Conservation (phyloP, 2,329 filamentous ascomycete species). For the Claviceps cyperi region DNA sequence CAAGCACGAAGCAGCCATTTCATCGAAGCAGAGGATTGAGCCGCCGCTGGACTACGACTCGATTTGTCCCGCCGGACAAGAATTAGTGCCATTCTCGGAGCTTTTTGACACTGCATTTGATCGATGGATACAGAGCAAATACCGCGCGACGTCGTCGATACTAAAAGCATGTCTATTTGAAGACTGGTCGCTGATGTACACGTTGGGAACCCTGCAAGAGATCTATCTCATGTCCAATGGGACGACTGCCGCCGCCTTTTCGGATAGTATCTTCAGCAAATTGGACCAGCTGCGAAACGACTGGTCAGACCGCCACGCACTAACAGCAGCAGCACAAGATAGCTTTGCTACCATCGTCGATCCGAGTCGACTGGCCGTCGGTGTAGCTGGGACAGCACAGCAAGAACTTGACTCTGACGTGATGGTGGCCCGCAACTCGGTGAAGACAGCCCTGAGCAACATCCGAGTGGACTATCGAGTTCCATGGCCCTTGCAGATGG, state of each 20-base stretch:
- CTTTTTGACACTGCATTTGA: slow-evolving; percentile 59
- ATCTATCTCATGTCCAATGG: slow-evolving; percentile 71
- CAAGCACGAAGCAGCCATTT: slow-evolving; percentile 27
- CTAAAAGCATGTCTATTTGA: slow-evolving; percentile 54
- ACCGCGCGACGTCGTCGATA: slow-evolving; percentile 51
- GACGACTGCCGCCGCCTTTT: slow-evolving; percentile 48
- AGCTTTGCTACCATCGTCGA: slow-evolving; percentile 50
- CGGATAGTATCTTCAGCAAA: slow-evolving; percentile 56
- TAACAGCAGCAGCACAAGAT: slow-evolving; percentile 65
- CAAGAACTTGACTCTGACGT: slow-evolving; percentile 28
- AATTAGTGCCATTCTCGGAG: slow-evolving; percentile 56
- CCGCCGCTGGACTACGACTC: slow-evolving; percentile 40
- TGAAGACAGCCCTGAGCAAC: slow-evolving; percentile 40
- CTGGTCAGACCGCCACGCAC: slow-evolving; percentile 71
- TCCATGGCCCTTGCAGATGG: slow-evolving; percentile 52
- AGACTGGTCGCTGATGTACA: slow-evolving; percentile 50
- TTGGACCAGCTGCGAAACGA: slow-evolving; percentile 44
- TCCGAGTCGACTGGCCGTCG: slow-evolving; percentile 46
- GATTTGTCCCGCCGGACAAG: slow-evolving; percentile 33
- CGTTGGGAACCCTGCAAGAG: slow-evolving; percentile 51
- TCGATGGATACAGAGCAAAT: slow-evolving; percentile 62
- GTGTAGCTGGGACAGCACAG: slow-evolving; percentile 25
- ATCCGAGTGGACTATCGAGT: slow-evolving; percentile 57
- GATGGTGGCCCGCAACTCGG: slow-evolving; percentile 37
- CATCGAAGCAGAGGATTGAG: slow-evolving; percentile 19